These are phyloP conservation scores for Aspergillus tubingensis DNA, from an alignment of 2,329 filamentous ascomycete genomes.

Conservation along the genomic window DNA sequence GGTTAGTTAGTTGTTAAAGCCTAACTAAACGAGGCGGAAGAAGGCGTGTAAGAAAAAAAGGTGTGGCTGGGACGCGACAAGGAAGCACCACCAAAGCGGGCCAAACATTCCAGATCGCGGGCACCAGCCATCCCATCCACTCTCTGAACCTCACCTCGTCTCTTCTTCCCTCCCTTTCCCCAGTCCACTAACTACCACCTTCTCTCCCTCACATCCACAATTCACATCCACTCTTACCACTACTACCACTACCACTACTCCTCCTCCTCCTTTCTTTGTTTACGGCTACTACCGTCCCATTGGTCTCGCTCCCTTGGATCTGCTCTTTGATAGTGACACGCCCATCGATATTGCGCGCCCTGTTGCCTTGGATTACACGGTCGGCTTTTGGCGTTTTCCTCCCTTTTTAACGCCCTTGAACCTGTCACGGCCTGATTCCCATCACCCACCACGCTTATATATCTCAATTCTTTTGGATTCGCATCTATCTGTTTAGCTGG, in stretches of 20 bases:
- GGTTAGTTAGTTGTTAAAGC: no score
- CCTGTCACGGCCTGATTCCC: conserved; percentile 1
- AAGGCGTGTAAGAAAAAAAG: neutral
- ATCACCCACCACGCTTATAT: neutral
- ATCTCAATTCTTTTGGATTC: conserved; percentile 10
- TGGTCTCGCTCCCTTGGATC: conserved; percentile 11
- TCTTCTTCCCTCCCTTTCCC: conserved; percentile 3
- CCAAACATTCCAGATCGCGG: conserved; percentile 6
- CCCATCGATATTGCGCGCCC: neutral
- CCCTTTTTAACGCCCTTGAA: conserved; percentile 17
- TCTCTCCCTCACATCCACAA: neutral
- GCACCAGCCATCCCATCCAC: conserved; percentile 3
- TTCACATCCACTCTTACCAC: neutral
- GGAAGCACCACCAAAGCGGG: no score
- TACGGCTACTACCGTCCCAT: neutral
- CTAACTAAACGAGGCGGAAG: no score
- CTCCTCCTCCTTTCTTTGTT: neutral
- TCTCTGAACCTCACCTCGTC: neutral
- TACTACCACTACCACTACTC: neutral
- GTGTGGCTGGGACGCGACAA: neutral
- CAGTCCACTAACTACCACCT: conserved; percentile 1
- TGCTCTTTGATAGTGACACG: conserved; percentile 4
- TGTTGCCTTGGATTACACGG: conserved; percentile 13
- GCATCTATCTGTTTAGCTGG: neutral
- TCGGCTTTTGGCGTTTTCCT: conserved; percentile 21